A percentile compares a stretch with the other conserved stretches of the same genome.
Conservation (phyloP, 495 filamentous ascomycete genomes). For the Aspergillus olivimuriae region DNA sequence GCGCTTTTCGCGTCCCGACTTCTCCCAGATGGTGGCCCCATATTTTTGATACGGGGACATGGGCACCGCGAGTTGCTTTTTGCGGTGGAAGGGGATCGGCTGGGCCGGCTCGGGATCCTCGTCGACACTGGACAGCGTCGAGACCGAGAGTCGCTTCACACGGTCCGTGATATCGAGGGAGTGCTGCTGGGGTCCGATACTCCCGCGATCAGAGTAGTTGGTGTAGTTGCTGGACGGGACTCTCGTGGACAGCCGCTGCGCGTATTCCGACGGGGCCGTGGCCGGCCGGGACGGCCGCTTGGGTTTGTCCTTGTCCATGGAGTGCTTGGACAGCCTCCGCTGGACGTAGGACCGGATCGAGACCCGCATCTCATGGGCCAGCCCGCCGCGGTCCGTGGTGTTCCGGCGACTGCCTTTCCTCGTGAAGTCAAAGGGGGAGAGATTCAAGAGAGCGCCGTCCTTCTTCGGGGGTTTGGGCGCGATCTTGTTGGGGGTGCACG, state of each 20-base stretch:
- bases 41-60: conserved; percentile 33
- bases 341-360: conserved; percentile 36
- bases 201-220: conserved; percentile 7
- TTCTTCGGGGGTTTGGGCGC: conserved; percentile 19
- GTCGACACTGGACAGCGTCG: conserved; percentile 11
- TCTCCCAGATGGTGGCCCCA: conserved; percentile 32
- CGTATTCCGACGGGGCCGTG: conserved; percentile 13
- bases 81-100: conserved; percentile 5
- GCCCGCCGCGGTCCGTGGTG: conserved; percentile 15
- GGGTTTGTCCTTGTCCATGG: conserved; percentile 14
- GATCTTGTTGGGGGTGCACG: conserved; percentile 13
- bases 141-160: conserved; percentile 20
- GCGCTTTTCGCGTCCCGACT: conserved; percentile 25
- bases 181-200: conserved; percentile 12
- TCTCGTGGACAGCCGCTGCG: conserved; percentile 1
- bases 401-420: conserved; percentile 19
- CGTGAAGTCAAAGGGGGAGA: conserved; percentile 19
- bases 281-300: conserved; percentile 17
- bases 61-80: conserved; percentile 29
- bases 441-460: conserved; percentile 18
- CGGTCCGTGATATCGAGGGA: conserved; percentile 13
- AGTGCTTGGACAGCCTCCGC: conserved; percentile 24
- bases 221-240: conserved; percentile 8
- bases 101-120: not conserved
- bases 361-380: conserved; percentile 27